Conservation (phyloP, 164 flowering plant genomes). For the Paratinospora sagittata region DNA sequence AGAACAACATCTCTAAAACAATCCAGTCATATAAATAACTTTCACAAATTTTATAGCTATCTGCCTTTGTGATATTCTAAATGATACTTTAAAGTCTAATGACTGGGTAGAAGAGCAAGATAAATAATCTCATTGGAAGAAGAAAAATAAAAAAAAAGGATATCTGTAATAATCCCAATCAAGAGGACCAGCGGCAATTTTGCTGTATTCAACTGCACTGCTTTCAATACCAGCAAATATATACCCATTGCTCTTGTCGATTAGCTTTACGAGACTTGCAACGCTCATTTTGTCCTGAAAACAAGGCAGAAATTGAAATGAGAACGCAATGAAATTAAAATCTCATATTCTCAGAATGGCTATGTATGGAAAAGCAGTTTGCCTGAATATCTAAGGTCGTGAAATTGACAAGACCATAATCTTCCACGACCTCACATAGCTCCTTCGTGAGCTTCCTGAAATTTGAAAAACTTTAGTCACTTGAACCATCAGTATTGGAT, state of each 20-base stretch:
- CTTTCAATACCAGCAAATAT: constrained; percentile 72
- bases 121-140: background rate
- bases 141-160: constrained; percentile 41
- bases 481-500: background rate
- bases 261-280: constrained; percentile 78
- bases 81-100: background rate
- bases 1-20: no score
- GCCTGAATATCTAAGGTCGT: constrained; percentile 90
- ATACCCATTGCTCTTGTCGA: constrained; percentile 88
- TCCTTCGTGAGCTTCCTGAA: constrained; percentile 86
- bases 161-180: constrained; percentile 98
- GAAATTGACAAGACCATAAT: constrained; percentile 65
- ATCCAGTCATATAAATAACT: no score
- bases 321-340: background rate
- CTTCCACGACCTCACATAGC: constrained; percentile 77
- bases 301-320: background rate
- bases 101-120: background rate
- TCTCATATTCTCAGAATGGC: background rate
- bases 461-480: background rate
- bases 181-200: constrained; percentile 68
- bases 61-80: background rate
- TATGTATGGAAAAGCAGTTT: constrained; percentile 9
- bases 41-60: background rate
- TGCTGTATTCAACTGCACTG: constrained; percentile 90
- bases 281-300: constrained; percentile 89